Evolutionary conservation across 441 rosid genomes (phyloP), one percentile per base, ranked within the genome.

Genomic region (Adansonia grandidieri): DNA sequence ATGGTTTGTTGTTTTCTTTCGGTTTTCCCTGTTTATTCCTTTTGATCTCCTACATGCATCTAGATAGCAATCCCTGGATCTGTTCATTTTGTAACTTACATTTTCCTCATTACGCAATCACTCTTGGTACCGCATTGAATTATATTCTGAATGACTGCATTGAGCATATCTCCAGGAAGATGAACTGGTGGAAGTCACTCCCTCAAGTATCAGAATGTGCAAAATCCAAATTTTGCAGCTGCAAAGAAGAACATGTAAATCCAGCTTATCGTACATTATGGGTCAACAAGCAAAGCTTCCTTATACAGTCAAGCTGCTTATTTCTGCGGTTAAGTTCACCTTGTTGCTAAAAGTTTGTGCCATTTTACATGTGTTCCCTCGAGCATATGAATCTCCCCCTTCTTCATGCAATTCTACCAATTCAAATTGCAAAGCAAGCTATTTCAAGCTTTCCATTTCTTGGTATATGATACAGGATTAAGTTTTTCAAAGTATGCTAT

Each of bases 81-180:
- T 14, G 20, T 15, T 28, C 19, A 0, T 61, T 32, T 54, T 53
- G 75, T 44, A 5, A 75, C 20, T 42, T n/a, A 2, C 7, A 5
- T 44, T 71, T 82, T 75, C 68, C 9, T 48, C 47, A 54, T 61
- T 71, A 64, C 77, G 78, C 91, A 95, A 97, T 93, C 84, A 91
- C 91, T 78, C 95, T 95, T 64, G 99, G 93, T 77, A 89, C 97
- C 19, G 87, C 96, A 4, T 81, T 90, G 88, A 89, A 86, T 22
- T 95, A 93, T 79, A 93, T 96, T 88, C 86, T 93, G 32, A 98
- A 93, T 3, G 98, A 93, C 83, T 95, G 95, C 91, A 95, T 95
- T 0, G 98, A 95, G 79, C 92, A 95, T 81, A 93, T 95, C 80
- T 93, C 28, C 28, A 90, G 84, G 99, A 95, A 85, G 99, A 95